Percentiles rank a stretch among this genome's conserved stretches.
These are phyloP conservation scores for Dendrobium nobile DNA, from an alignment of 106 monocot genomes.

Conservation along the genomic window DNA sequence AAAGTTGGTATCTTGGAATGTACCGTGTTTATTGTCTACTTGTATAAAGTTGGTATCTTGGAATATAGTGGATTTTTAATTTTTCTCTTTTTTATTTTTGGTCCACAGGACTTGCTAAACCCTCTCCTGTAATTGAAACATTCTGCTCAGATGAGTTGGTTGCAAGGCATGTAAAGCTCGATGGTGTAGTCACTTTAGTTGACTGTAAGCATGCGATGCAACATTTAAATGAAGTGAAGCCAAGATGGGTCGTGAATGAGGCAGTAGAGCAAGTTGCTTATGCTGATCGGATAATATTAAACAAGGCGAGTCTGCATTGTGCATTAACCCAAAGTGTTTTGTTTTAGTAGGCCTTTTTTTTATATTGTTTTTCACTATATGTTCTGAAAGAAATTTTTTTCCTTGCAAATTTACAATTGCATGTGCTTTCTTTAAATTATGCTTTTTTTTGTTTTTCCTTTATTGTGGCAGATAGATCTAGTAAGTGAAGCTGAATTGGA, in stretches of 20 bases:
- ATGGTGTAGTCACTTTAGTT: slow-evolving; percentile 94
- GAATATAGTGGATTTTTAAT: not conserved
- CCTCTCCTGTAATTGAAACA: slow-evolving; percentile 95
- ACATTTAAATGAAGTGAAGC: slow-evolving; percentile 91
- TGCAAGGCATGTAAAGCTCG: slow-evolving; percentile 77
- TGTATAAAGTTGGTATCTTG: too few species aligned
- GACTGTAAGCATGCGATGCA: slow-evolving; percentile 97
- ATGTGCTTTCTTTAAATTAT: not conserved
- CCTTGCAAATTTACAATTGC: not conserved
- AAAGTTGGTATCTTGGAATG: not conserved
- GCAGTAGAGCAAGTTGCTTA: slow-evolving; percentile 94
- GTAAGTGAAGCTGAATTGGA: slow-evolving; percentile 56
- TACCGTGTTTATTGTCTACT: not conserved
- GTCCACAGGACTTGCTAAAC: slow-evolving; percentile 87
- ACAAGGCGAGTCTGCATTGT: slow-evolving; percentile 46
- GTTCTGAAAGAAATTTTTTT: not conserved
- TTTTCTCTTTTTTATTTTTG: not conserved
- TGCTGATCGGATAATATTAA: slow-evolving; percentile 94
- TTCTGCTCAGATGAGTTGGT: slow-evolving; percentile 94
- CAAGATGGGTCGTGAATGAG: slow-evolving; percentile 97
- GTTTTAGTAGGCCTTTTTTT: not conserved
- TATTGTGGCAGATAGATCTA: slow-evolving; percentile 66
- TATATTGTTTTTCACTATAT: too few species aligned
- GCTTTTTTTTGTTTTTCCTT: slow-evolving; percentile 2
- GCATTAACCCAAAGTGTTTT: not conserved